These are phyloP conservation scores for Colletotrichum spaethianum DNA, from an alignment of 2,329 filamentous ascomycete genomes.

Conservation along the genomic window DNA sequence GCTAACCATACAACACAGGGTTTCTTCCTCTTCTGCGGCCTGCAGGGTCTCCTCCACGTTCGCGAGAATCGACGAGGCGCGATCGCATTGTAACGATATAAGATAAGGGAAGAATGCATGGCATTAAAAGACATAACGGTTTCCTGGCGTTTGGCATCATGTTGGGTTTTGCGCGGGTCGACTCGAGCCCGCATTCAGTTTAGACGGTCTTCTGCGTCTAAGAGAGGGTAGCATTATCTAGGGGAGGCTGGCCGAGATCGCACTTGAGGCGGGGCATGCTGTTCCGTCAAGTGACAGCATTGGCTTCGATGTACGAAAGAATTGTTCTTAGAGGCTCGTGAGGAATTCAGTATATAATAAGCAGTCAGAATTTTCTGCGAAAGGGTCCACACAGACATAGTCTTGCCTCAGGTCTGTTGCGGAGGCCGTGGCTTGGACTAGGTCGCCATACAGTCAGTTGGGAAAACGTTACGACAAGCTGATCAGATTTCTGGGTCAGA, in stretches of 20 bases:
- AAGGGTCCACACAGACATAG: background rate
- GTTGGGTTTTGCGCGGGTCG: constrained; percentile 25
- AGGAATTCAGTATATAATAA: constrained; percentile 26
- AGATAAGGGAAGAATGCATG: constrained; percentile 13
- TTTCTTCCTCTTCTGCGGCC: constrained; percentile 92
- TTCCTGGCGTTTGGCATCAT: constrained; percentile 40
- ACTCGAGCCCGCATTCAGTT: constrained; percentile 12
- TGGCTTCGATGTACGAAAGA: constrained; percentile 32
- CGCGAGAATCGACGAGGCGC: constrained; percentile 87
- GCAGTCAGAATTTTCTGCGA: constrained; percentile 9
- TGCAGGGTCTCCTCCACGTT: constrained; percentile 89
- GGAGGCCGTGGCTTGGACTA: background rate
- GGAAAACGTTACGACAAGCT: background rate
- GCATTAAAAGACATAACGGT: constrained; percentile 40
- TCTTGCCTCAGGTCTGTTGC: background rate
- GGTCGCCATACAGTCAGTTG: background rate
- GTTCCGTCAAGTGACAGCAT: background rate
- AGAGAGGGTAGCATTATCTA: background rate
- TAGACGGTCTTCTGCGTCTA: background rate
- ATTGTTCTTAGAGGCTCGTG: constrained; percentile 20
- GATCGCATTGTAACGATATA: constrained; percentile 75
- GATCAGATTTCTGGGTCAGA: background rate
- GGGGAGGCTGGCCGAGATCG: background rate
- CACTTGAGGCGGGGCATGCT: background rate
- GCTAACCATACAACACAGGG: constrained; percentile 64